Percentiles rank a stretch among this genome's conserved stretches.
phyloP scores from a whole-genome alignment of 75 land plant species.

The Picea glauca region DNA sequence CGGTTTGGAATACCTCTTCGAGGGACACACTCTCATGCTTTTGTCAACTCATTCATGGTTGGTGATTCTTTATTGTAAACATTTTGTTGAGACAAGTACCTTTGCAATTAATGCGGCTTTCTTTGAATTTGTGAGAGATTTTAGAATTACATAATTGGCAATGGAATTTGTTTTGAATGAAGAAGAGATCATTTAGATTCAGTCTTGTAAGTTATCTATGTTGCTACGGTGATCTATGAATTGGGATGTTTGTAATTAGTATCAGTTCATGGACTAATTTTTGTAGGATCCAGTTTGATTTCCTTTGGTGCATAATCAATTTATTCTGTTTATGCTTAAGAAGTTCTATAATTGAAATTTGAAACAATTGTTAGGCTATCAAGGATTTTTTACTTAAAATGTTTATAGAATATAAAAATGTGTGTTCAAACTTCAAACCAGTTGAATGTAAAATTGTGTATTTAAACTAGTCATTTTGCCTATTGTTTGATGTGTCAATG shows the following conservation, averaged over 20 bases:
- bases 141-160: background rate
- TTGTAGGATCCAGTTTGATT: background rate
- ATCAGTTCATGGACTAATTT: background rate
- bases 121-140: background rate
- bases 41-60: conserved; percentile 94
- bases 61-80: conserved; percentile 11
- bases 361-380: background rate
- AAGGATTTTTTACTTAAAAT: background rate
- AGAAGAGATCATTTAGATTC: background rate
- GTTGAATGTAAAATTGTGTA: too few species aligned
- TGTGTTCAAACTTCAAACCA: too few species aligned
- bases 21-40: conserved; percentile 98
- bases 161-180: background rate
- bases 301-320: background rate
- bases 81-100: background rate
- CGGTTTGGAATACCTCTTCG: conserved; percentile 93
- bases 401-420: background rate
- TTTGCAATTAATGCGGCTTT: background rate
- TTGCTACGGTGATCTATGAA: background rate
- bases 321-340: background rate
- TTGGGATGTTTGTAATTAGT: background rate
- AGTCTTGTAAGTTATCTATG: background rate
- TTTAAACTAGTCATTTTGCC: background rate
- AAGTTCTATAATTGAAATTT: background rate
- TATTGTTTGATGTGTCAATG: background rate